Percentiles rank a stretch among this genome's conserved stretches.
phyloP scores from a whole-genome alignment of 106 monocot species.

The Dioscorea dumetorum region DNA sequence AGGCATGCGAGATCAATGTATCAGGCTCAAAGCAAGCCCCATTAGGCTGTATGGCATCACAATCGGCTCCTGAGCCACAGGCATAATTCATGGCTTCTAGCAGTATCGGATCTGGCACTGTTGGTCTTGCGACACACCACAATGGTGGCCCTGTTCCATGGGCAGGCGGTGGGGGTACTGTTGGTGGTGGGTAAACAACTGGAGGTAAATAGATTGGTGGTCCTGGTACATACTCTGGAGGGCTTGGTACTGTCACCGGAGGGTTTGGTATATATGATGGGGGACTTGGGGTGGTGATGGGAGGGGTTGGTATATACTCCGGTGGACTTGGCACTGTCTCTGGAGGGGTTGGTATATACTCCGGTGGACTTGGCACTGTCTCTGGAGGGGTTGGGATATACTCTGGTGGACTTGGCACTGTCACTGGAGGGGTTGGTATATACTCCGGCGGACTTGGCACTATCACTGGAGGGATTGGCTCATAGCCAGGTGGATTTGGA shows the following conservation, averaged over 20 bases:
- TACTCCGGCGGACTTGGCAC: background rate
- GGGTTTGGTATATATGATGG: background rate
- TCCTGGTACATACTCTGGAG: slow-evolving; percentile 5
- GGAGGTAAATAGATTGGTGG: slow-evolving; percentile 42
- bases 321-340: background rate
- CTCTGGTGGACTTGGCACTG: slow-evolving; percentile 10
- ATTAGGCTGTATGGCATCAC: slow-evolving; percentile 46
- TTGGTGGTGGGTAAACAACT: slow-evolving; percentile 46
- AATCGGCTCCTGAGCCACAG: slow-evolving; percentile 65
- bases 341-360: too few species aligned
- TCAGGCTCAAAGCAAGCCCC: slow-evolving; percentile 60
- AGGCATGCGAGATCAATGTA: slow-evolving; percentile 54
- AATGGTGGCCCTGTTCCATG: background rate
- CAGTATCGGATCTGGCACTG: slow-evolving; percentile 69
- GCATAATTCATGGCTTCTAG: slow-evolving; percentile 79
- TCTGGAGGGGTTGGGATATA: slow-evolving; percentile 3
- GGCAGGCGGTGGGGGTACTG: slow-evolving; percentile 17
- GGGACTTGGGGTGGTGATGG: background rate
- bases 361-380: background rate
- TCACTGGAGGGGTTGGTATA: background rate
- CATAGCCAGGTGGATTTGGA: background rate
- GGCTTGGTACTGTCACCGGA: background rate
- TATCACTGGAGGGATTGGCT: background rate
- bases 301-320: background rate
- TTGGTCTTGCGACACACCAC: slow-evolving; percentile 77